Evolutionary conservation across 2,329 filamentous ascomycete species (phyloP).

Genomic region (Ophiostoma angusticollis): DNA sequence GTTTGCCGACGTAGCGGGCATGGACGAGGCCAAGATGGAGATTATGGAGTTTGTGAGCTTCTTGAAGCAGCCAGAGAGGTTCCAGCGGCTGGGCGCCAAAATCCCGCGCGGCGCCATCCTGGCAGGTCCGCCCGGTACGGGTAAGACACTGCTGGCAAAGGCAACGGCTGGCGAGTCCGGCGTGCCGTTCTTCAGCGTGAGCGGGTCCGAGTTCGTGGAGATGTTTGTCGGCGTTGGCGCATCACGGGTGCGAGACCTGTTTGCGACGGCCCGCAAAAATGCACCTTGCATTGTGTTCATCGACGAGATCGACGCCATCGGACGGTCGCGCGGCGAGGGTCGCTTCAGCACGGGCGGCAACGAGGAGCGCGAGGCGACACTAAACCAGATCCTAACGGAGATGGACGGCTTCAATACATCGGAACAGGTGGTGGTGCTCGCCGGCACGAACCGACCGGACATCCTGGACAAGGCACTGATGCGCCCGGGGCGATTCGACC

Average conservation of each 20-base stretch:
- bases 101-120: constrained; percentile 94
- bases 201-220: constrained; percentile 96
- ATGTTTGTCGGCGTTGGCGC: constrained; percentile 99
- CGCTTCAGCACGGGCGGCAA: constrained; percentile 69
- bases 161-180: constrained; percentile 93
- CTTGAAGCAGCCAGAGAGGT: constrained; percentile 82
- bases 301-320: constrained; percentile 97
- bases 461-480: constrained; percentile 91
- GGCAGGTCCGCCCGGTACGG: constrained; percentile 93
- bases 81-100: constrained; percentile 90
- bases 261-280: constrained; percentile 87
- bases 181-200: constrained; percentile 96
- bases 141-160: constrained; percentile 95
- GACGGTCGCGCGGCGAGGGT: constrained; percentile 73
- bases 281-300: constrained; percentile 99
- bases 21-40: constrained; percentile 95
- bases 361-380: constrained; percentile 89
- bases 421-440: constrained; percentile 91
- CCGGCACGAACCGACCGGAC: constrained; percentile 91
- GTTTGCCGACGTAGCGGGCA: constrained; percentile 90
- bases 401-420: constrained; percentile 99
- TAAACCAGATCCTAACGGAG: constrained; percentile 96
- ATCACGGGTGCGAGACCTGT: constrained; percentile 87
- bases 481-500: constrained; percentile 91
- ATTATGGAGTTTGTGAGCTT: constrained; percentile 99